Base-by-base conservation (phyloP, 768 basidiomycete genomes). In the Nevesoporus exiguus region DNA sequence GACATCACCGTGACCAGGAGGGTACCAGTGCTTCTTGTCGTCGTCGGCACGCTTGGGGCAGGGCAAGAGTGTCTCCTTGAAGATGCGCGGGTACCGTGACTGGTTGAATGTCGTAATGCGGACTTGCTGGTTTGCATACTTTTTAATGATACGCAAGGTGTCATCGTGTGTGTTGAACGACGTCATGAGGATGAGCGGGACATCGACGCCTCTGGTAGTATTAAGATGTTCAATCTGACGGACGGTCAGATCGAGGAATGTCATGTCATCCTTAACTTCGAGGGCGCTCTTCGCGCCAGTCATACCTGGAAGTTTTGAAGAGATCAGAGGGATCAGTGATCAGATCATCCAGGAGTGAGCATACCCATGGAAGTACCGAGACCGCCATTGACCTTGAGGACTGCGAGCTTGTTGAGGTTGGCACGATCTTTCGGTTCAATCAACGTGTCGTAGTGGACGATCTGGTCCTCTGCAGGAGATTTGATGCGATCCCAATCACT, bases 121-220 rank as follows among this genome's bases (percentile, higher is more conserved):
- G 66, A 88, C 77, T 72, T 86, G 86, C 74, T 88, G 86, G 74
- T 88, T 88, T 40, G 80, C 80, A 72, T 88, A 88, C 72, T 88
- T 88, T 70, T 86, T 86, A 67, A 88, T 87, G 73, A 88, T 84
- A 43, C 86, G 81, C 27, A 84, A 77, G 17, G 86, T 88, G 68
- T 88, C 86, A 24, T 88, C 86, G 67, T 86, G 85, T 8, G 86
- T 88, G 74, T 88, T 88, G 76, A 88, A 88, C 48, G 85, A 86
- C 64, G 87, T 88, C 86, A 88, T 88, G 62, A 88, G 80, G 70
- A 88, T 85, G 67, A 88, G 83, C 1, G 87, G 86, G 49, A 88
- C 86, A 71, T 88, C 84, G 67, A 80, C 81, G 52, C 76, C 74
- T 74, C 79, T 72, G 43, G 74, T 72, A 29, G 78, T 79, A 73